Conservation (phyloP, 2,329 filamentous ascomycete genomes). For the Penicillium sp. region DNA sequence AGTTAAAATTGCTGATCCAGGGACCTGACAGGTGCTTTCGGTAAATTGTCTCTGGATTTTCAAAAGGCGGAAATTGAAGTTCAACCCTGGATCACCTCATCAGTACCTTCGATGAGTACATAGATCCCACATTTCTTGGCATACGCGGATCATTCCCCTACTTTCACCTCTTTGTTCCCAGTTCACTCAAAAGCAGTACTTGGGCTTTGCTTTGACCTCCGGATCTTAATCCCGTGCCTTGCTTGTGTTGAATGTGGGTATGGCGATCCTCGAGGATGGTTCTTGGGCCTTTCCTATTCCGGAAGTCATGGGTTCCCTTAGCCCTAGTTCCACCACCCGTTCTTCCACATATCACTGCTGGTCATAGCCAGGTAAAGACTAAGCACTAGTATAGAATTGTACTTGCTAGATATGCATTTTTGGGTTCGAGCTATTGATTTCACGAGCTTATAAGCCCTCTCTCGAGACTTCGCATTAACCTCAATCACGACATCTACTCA, state of each 20-base stretch:
- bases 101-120: constrained; percentile 3
- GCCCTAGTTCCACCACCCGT: background rate
- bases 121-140: constrained; percentile 13
- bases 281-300: background rate
- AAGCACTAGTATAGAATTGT: background rate
- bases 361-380: background rate
- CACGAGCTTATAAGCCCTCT: background rate
- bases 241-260: background rate
- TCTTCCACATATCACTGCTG: background rate
- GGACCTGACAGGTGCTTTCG: constrained; percentile 4
- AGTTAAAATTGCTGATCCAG: constrained; percentile 14
- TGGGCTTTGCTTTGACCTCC: constrained; percentile 12
- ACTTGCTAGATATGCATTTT: background rate
- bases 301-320: background rate
- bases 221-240: background rate
- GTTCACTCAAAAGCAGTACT: background rate
- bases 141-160: constrained; percentile 4
- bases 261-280: background rate
- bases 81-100: constrained; percentile 17
- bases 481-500: constrained; percentile 15
- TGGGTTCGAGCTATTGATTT: constrained; percentile 8
- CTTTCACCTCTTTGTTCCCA: background rate
- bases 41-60: background rate
- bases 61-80: background rate
- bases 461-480: background rate